These are phyloP conservation scores for Saccharum hybrid DNA, from an alignment of 202 grass and related monocot species.

Conservation along the genomic window DNA sequence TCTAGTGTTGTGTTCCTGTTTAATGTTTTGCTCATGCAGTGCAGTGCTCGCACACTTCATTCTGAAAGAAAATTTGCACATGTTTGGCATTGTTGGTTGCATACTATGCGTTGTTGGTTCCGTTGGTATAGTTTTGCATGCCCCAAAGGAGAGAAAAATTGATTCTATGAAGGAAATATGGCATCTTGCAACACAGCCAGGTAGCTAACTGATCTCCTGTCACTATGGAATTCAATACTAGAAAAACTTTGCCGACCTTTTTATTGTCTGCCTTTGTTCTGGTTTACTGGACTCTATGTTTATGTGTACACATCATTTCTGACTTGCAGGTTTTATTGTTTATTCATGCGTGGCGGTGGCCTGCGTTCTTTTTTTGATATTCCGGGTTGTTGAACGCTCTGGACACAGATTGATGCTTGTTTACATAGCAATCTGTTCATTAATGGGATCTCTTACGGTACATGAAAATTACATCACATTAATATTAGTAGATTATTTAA, in stretches of 20 bases:
- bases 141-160: constrained; percentile 87
- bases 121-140: constrained; percentile 82
- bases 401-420: constrained; percentile 82
- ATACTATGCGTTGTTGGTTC: constrained; percentile 95
- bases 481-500: constrained; percentile 31
- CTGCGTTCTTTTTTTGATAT: constrained; percentile 66
- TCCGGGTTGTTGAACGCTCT: constrained; percentile 64
- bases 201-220: constrained; percentile 51
- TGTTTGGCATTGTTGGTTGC: constrained; percentile 89
- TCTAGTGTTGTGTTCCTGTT: constrained; percentile 13
- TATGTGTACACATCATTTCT: constrained; percentile 30
- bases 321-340: constrained; percentile 73
- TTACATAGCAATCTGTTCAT: constrained; percentile 89
- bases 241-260: not conserved
- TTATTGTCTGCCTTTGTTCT: not conserved
- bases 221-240: not conserved
- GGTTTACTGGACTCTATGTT: constrained; percentile 31
- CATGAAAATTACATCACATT: constrained; percentile 18
- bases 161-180: constrained; percentile 91
- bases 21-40: constrained; percentile 69
- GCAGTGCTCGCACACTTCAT: constrained; percentile 95
- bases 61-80: constrained; percentile 79
- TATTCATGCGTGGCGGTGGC: constrained; percentile 79
- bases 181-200: constrained; percentile 88
- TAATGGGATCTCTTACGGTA: constrained; percentile 98